Base-by-base conservation (phyloP, 2,329 filamentous ascomycete species). In the Colletotrichum chlorophyti region DNA sequence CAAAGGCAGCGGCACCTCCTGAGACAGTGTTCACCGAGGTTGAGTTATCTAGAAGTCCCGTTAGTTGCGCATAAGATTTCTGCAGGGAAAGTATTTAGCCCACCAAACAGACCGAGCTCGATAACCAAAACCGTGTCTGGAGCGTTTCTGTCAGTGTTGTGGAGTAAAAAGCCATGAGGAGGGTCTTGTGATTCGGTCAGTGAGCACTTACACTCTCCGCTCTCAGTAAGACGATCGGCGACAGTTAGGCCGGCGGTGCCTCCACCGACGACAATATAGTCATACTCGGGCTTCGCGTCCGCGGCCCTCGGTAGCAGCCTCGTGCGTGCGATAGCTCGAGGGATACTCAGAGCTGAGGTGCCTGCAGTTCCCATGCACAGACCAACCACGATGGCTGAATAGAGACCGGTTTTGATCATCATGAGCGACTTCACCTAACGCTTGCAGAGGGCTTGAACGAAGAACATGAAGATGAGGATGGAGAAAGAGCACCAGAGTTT, bases 241-340 rank as follows among this genome's bases (percentile, higher is more conserved):
- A 63, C 53, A 6, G 60, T 65, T 7, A 65, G 29, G 3, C 62
- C 62, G 4, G 61, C 57, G 0, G 59, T 64, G 8, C 65, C 63
- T 21, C 59, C 61, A 5, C 67, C 65, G 31, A 68, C 53, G 14
- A 69, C 58, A 17, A 69, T 51, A 29, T 69, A 64, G 53, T 64
- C 61, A 24, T 63, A 63, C 34, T 64, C 61, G 10, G 60, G 54
- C 7, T 42, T 58, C 3, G 63, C 52, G 2, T 45, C 49, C 14
- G 19, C 26, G 8, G 37, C 55, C 11, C 11, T 51, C 1, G 41
- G n/a, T 0, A 59, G 37, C 2, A 59, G 32, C 11, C 38, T 54
- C 17, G 55, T 29, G 37, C 49, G 55, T 5, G 53, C 35, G 37
- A 40, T 46, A 31, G 53, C 53, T 12, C 17, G 29, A 15, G 42